Conservation (phyloP, 257 asterid genomes). For the Craterostigma plantagineum region DNA sequence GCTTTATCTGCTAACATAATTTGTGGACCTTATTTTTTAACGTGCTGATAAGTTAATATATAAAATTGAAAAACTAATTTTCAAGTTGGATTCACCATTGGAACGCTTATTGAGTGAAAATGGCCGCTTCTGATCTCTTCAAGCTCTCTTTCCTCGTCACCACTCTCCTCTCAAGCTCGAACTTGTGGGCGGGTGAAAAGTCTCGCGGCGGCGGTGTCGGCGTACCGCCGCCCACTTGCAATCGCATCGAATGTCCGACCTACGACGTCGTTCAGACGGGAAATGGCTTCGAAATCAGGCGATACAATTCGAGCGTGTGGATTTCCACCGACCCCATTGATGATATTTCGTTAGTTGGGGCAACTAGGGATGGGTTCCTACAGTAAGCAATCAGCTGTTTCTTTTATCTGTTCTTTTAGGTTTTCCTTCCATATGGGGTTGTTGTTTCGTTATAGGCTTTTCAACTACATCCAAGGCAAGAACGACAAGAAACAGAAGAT, state of each 20-base stretch:
- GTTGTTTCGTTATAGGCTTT: conserved; percentile 25
- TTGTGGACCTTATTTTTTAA: too few species aligned
- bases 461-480: conserved; percentile 59
- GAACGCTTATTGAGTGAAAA: conserved; percentile 4
- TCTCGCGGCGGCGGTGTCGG: conserved; percentile 9
- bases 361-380: conserved; percentile 41
- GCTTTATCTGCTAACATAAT: too few species aligned
- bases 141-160: conserved; percentile 27
- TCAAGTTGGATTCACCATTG: background rate
- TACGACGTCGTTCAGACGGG: conserved; percentile 57
- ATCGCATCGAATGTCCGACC: conserved; percentile 71
- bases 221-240: conserved; percentile 53
- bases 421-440: background rate
- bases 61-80: too few species aligned
- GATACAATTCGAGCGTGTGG: conserved; percentile 62
- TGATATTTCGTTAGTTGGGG: conserved; percentile 43
- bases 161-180: conserved; percentile 14
- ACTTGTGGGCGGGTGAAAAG: conserved; percentile 5
- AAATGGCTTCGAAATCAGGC: conserved; percentile 70
- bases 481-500: conserved; percentile 29
- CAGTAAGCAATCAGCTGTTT: conserved; percentile 22
- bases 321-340: conserved; percentile 61
- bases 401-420: background rate
- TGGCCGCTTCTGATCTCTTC: conserved; percentile 24
- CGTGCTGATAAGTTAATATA: too few species aligned